phyloP scores from a whole-genome alignment of 169 alveolate species.

The Plasmodium sp. region DNA sequence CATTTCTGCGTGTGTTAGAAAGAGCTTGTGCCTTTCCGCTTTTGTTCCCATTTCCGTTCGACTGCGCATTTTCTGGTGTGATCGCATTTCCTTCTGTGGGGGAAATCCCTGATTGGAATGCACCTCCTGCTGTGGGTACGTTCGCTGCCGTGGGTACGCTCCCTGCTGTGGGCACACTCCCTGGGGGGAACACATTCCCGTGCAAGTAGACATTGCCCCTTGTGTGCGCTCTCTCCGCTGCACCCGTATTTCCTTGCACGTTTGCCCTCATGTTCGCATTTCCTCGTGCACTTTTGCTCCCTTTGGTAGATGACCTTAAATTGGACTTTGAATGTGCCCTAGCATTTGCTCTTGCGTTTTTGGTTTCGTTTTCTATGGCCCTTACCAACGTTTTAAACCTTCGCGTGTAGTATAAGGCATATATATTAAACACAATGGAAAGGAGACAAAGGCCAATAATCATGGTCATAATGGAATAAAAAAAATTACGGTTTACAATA shows the following conservation, averaged over 20 bases:
- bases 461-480: constrained; percentile 8
- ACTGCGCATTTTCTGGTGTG: not conserved
- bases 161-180: not conserved
- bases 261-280: not conserved
- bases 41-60: not conserved
- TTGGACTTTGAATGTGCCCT: not conserved
- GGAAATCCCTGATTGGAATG: not conserved
- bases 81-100: not conserved
- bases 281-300: not conserved
- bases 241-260: not conserved
- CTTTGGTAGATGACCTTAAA: not conserved
- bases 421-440: constrained; percentile 31
- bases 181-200: not conserved
- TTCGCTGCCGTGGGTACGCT: not conserved
- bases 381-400: constrained; percentile 18
- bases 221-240: not conserved
- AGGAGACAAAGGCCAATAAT: constrained; percentile 8
- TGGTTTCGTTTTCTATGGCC: not conserved
- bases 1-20: not conserved
- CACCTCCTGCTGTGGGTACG: not conserved
- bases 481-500: constrained; percentile 11
- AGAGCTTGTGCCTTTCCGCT: not conserved
- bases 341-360: not conserved
- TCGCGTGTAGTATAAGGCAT: constrained; percentile 8
- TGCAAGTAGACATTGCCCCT: not conserved